A percentile compares a stretch with the other conserved stretches of the same genome.
Evolutionary conservation across 352 stramenopile genomes (phyloP).

Genomic region (Blastocystis sp.): DNA sequence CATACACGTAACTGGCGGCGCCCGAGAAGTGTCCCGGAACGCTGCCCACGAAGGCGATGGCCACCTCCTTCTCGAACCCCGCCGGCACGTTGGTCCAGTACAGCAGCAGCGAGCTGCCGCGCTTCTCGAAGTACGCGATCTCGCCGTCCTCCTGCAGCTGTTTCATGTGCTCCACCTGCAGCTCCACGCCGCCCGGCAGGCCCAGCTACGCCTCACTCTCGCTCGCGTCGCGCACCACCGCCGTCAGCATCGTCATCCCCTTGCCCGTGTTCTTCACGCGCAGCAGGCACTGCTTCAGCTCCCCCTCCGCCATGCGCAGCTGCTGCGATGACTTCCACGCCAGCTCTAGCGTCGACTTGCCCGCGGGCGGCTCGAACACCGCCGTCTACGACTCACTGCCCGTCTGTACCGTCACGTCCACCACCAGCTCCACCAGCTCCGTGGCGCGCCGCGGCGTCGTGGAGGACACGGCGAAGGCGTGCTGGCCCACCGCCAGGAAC

Average conservation of each 20-base stretch:
- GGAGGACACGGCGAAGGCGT: not conserved
- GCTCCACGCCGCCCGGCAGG: constrained; percentile 1
- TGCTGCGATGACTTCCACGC: not conserved
- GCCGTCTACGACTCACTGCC: not conserved
- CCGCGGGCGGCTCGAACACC: not conserved
- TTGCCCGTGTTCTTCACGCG: constrained; percentile 5
- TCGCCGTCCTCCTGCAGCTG: constrained; percentile 24
- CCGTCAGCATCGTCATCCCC: constrained; percentile 41
- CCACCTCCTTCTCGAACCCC: constrained; percentile 22
- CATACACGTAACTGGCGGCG: constrained; percentile 28
- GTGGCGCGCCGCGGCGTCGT: not conserved
- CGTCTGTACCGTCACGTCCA: not conserved
- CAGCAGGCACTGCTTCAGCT: not conserved
- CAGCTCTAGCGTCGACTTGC: not conserved
- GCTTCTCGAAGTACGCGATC: constrained; percentile 49
- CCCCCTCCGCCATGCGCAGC: constrained; percentile 18
- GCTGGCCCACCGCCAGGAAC: not conserved
- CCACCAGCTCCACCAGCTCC: not conserved
- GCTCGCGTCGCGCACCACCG: constrained; percentile 17
- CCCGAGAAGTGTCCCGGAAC: not conserved
- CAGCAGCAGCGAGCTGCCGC: constrained; percentile 20
- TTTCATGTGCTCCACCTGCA: constrained; percentile 53
- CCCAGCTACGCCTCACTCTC: constrained; percentile 26
- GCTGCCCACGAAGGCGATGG: constrained; percentile 25
- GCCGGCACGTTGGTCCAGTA: constrained; percentile 32